Evolutionary conservation across 2,329 filamentous ascomycete species (phyloP).

Genomic region (Alternaria brassicicola): DNA sequence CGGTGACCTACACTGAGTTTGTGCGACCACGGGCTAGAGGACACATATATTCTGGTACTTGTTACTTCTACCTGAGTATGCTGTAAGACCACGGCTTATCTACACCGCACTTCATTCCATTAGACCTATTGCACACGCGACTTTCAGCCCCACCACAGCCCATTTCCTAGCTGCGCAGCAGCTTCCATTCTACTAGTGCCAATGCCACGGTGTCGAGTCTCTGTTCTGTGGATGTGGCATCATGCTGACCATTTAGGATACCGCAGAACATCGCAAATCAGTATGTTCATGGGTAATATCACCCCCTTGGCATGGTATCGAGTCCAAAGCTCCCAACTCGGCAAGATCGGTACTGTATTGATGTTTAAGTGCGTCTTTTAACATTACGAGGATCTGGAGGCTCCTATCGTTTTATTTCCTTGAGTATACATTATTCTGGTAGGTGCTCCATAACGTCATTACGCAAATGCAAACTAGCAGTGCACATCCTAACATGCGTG

Average conservation of each 20-base stretch:
- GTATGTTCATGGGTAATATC: constrained; percentile 1
- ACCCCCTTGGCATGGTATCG: constrained; percentile 13
- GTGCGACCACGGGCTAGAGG: background rate
- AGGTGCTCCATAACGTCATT: background rate
- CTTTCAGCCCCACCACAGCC: background rate
- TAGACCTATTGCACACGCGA: background rate
- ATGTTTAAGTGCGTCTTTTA: background rate
- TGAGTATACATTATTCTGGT: background rate
- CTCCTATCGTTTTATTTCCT: background rate
- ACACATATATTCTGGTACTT: background rate
- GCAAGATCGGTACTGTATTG: background rate
- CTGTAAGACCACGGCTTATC: background rate
- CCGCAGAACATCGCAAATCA: background rate
- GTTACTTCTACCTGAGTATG: background rate
- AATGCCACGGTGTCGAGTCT: background rate
- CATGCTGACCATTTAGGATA: background rate
- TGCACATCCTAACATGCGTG: background rate
- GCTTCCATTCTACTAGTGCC: background rate
- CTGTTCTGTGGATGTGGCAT: constrained; percentile 12
- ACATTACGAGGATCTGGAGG: background rate
- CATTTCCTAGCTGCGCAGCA: background rate
- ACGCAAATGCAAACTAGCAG: background rate
- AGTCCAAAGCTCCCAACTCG: background rate
- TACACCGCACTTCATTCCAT: background rate
- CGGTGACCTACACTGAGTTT: background rate